Percentiles rank a stretch among this genome's conserved stretches.
Evolutionary conservation across 257 asterid genomes (phyloP).

Genomic region (Anisodus acutangulus): DNA sequence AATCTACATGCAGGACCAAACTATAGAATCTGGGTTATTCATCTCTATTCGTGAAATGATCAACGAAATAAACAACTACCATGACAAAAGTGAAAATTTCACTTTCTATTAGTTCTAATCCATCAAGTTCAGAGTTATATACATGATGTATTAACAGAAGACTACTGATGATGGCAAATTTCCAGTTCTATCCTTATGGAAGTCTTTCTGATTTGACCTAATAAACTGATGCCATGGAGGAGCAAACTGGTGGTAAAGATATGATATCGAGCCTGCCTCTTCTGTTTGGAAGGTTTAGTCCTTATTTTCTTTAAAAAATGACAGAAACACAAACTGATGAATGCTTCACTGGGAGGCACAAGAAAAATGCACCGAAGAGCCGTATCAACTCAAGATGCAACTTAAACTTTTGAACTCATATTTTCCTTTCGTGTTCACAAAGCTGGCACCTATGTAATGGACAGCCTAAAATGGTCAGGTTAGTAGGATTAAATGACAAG

Average conservation of each 20-base stretch:
- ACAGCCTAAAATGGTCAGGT: not conserved
- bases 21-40: slow-evolving; percentile 12
- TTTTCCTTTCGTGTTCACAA: not conserved
- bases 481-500: not conserved
- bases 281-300: slow-evolving; percentile 19
- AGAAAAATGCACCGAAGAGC: not conserved
- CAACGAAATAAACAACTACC: slow-evolving; percentile 5
- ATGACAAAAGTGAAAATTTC: not conserved
- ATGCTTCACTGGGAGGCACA: not conserved
- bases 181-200: slow-evolving; percentile 1
- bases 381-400: not conserved
- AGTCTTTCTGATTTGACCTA: not conserved
- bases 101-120: slow-evolving; percentile 1
- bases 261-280: not conserved
- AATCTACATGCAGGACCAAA: not conserved
- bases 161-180: not conserved
- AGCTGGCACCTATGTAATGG: not conserved
- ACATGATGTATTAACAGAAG: slow-evolving; percentile 2
- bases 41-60: not conserved
- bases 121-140: not conserved
- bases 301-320: slow-evolving; percentile 9
- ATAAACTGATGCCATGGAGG: slow-evolving; percentile 12
- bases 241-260: not conserved
- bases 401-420: not conserved
- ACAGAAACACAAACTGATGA: slow-evolving; percentile 23